phyloP scores from a whole-genome alignment of 2,329 filamentous ascomycete genomes.

The Bipolaris sorokiniana region DNA sequence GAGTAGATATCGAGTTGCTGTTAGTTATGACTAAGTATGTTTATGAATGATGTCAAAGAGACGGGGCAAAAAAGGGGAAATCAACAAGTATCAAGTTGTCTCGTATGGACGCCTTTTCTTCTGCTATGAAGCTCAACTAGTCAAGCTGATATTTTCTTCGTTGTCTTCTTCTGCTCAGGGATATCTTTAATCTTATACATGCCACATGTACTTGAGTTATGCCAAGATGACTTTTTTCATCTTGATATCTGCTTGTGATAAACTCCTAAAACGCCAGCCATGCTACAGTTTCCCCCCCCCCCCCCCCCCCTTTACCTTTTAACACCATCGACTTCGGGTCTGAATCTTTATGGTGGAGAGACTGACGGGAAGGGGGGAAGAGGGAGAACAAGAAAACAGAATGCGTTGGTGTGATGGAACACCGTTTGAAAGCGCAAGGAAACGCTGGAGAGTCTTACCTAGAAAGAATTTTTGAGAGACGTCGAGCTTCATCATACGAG shows the following conservation, averaged over 20 bases:
- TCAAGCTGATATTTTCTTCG: too few relatives aligned
- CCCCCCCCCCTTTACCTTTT: too few relatives aligned
- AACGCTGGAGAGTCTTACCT: background rate
- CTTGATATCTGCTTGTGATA: background rate
- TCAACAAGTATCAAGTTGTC: too few relatives aligned
- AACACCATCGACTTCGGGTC: background rate
- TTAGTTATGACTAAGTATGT: too few relatives aligned
- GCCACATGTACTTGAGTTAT: background rate
- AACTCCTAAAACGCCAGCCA: constrained; percentile 1
- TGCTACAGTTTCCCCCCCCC: background rate
- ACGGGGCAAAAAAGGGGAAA: too few relatives aligned
- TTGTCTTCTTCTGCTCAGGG: background rate
- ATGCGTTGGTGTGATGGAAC: background rate
- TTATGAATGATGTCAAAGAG: too few relatives aligned
- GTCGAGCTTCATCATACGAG: background rate
- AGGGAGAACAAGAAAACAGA: background rate
- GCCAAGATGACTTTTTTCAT: background rate
- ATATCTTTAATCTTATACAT: background rate
- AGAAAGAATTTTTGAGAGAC: background rate
- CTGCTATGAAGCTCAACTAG: too few relatives aligned
- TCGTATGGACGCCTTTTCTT: too few relatives aligned
- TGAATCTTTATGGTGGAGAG: background rate
- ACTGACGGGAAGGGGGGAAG: background rate
- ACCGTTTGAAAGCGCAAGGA: background rate
- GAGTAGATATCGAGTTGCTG: background rate